These are phyloP conservation scores for Colletotrichum lindemuthianum DNA, from an alignment of 2,329 filamentous ascomycete genomes.

Conservation along the genomic window DNA sequence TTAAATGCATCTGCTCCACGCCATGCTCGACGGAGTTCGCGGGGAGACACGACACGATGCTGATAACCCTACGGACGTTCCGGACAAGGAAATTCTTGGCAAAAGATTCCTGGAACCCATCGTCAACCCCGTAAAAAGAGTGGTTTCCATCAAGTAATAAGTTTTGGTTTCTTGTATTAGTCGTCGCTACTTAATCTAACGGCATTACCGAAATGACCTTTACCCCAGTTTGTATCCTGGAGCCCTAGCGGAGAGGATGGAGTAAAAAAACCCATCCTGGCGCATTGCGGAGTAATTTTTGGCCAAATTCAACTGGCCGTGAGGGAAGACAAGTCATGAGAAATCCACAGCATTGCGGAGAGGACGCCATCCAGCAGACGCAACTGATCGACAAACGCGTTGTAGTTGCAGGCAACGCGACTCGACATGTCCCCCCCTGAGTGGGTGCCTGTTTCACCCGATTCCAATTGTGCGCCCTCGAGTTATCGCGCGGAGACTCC, in stretches of 20 bases:
- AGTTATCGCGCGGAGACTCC: too few relatives aligned
- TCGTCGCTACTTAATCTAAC: not conserved
- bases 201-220: conserved; percentile 4
- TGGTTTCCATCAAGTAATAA: conserved; percentile 6
- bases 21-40: not conserved
- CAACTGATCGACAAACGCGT: not conserved
- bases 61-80: conserved; percentile 3
- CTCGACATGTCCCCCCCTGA: too few relatives aligned
- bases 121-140: not conserved
- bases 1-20: conserved; percentile 1
- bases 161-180: not conserved
- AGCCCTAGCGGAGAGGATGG: not conserved
- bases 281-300: conserved; percentile 3
- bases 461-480: too few relatives aligned
- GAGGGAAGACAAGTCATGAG: not conserved
- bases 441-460: too few relatives aligned
- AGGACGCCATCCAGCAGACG: not conserved
- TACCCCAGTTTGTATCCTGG: not conserved
- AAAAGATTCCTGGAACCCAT: not conserved
- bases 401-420: too few relatives aligned
- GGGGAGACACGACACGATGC: conserved; percentile 3
- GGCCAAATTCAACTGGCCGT: not conserved
- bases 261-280: not conserved
- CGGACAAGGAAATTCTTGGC: not conserved
- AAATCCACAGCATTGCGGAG: not conserved